phyloP scores from a whole-genome alignment of 1,284 basidiomycete species.

The Trichosporon inkin region DNA sequence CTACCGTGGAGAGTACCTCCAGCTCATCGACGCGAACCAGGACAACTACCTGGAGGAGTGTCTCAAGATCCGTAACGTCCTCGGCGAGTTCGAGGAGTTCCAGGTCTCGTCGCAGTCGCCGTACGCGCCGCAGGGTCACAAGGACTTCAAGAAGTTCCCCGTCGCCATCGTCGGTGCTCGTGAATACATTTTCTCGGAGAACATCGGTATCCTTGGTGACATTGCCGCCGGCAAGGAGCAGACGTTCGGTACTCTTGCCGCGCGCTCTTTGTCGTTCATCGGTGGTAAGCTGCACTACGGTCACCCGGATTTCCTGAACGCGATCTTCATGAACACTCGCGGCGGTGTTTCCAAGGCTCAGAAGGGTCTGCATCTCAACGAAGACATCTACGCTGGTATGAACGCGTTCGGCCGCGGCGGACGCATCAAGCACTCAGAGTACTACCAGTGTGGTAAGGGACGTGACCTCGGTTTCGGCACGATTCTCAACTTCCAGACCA shows the following conservation, averaged over 20 bases:
- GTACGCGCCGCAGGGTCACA: constrained; percentile 80
- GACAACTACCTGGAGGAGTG: constrained; percentile 99
- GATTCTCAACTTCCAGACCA: constrained; percentile 98
- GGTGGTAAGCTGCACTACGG: constrained; percentile 99
- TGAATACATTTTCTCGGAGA: constrained; percentile 99
- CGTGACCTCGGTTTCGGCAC: constrained; percentile 98
- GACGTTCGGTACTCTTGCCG: constrained; percentile 96
- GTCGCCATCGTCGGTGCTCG: constrained; percentile 97
- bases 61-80: constrained; percentile 97
- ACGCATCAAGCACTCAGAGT: constrained; percentile 98
- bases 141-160: constrained; percentile 80
- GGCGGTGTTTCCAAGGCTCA: constrained; percentile 98
- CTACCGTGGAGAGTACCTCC: constrained; percentile 97
- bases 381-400: constrained; percentile 99
- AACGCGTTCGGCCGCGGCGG: constrained; percentile 95
- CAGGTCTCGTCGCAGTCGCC: constrained; percentile 74
- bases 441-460: constrained; percentile 95
- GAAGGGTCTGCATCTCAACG: constrained; percentile 95
- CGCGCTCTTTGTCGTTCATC: constrained; percentile 91
- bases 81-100: constrained; percentile 97
- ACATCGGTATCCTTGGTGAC: constrained; percentile 98
- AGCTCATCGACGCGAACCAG: constrained; percentile 99
- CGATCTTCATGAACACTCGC: constrained; percentile 95
- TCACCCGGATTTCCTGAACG: constrained; percentile 96
- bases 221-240: constrained; percentile 99